Base-by-base conservation (phyloP, 202 grass and related monocot genomes). In the Schoenoplectus tabernaemontani region DNA sequence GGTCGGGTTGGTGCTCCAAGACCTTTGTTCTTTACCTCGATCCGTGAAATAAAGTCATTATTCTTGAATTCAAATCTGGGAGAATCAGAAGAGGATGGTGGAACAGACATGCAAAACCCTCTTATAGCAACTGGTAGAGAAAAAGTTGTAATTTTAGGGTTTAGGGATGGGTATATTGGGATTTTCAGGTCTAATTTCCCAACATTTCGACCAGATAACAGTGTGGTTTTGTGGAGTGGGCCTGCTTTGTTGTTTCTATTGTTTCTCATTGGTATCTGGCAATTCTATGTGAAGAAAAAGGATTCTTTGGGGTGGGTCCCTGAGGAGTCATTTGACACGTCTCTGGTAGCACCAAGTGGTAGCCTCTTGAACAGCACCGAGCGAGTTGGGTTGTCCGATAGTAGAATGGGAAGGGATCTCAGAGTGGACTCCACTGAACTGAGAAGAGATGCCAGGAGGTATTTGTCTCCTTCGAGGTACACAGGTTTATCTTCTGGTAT, bases 211-310 rank as follows among this genome's bases (percentile, higher is more conserved):
- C 79, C 87, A 1, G 94, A 93, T 79, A 93, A 80, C 83, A 93
- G 88, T 87, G 91, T 91, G 17, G 94, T 92, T 46, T 84, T 97
- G 53, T 97, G 94, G 94, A 97, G 94, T 81, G 94, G 91, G 12
- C 94, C 94, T 7, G 94, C 87, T 2, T 78, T 93, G 65, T 85
- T 97, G 20, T 93, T 93, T 83, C 87, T 97, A 54, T 71, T 97
- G 2, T 97, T 97, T 84, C 78, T 93, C 73, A 93, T 97, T 48
- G 94, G 89, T 34, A 90, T 97, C 26, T 97, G 91, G 94, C 94
- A 97, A 88, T 90, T 97, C 34, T 97, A 97, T 70, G 94, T 97
- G 79, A 97, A 93, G 84, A 97, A 97, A 87, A 97, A 93, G 78
- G 94, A 97, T 78, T 90, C 94, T 0, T 71, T 97, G 66, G 94